phyloP scores from a whole-genome alignment of 495 filamentous ascomycete species.

The Penicillium riverlandense region DNA sequence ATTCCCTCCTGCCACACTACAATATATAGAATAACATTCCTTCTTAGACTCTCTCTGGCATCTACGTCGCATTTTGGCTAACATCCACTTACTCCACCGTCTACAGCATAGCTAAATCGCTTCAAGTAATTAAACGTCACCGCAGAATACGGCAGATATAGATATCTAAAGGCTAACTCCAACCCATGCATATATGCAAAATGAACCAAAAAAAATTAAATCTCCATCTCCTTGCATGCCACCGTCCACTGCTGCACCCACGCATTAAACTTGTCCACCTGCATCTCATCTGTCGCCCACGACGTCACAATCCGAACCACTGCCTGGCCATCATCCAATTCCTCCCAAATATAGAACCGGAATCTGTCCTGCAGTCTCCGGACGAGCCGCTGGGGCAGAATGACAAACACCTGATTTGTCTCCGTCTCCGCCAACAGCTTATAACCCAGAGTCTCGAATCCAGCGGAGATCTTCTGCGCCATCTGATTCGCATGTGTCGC shows the following conservation, averaged over 20 bases:
- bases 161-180: no score
- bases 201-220: no score
- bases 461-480: constrained; percentile 26
- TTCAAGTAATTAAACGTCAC: no score
- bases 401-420: constrained; percentile 33
- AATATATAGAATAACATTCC: no score
- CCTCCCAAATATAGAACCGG: constrained; percentile 30
- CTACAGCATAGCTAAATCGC: no score
- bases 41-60: no score
- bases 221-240: no score
- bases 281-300: constrained; percentile 29
- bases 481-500: constrained; percentile 34
- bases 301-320: constrained; percentile 30
- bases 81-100: no score
- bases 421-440: constrained; percentile 22
- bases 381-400: constrained; percentile 15
- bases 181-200: neutral
- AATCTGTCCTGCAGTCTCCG: constrained; percentile 21
- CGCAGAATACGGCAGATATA: no score
- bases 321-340: constrained; percentile 15
- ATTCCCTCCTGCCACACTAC: no score
- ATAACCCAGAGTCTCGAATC: constrained; percentile 24
- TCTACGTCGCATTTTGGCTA: no score
- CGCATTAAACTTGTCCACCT: constrained; percentile 27
- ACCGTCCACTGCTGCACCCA: constrained; percentile 23